Evolutionary conservation across 78 protist species (phyloP).

Genomic region (Chrysochromulina parva): DNA sequence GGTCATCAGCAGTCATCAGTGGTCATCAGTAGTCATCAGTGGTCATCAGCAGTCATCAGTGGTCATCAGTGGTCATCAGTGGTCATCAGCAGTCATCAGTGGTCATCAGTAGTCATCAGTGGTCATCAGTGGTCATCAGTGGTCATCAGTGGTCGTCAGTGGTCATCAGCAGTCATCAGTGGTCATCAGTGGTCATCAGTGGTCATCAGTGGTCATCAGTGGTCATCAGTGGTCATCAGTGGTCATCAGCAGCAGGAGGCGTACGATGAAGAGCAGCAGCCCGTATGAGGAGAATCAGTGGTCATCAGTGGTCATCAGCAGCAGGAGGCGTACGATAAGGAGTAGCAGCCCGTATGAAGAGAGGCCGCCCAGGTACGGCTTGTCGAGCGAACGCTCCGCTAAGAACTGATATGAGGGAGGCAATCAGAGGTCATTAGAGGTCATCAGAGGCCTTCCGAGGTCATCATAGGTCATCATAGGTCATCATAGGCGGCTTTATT

Average conservation of each 20-base stretch:
- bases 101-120: no score
- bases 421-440: no score
- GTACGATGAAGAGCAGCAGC: conserved; percentile 23
- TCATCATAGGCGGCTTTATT: no score
- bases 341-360: conserved; percentile 32
- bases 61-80: no score
- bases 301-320: not conserved
- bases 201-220: not conserved
- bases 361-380: conserved; percentile 43
- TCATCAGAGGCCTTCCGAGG: no score
- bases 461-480: no score
- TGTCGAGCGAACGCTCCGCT: conserved; percentile 15
- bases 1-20: not conserved
- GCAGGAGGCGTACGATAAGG: conserved; percentile 20
- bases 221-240: conserved; percentile 1
- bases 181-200: no score
- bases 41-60: not conserved
- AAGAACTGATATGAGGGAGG: not conserved
- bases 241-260: not conserved
- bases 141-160: no score
- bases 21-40: no score
- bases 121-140: no score
- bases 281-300: conserved; percentile 10
- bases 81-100: not conserved
- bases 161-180: no score